Evolutionary conservation across 495 filamentous ascomycete genomes (phyloP), one percentile per base, ranked within the genome.

Genomic region (Penicillium psychrofluorescens): DNA sequence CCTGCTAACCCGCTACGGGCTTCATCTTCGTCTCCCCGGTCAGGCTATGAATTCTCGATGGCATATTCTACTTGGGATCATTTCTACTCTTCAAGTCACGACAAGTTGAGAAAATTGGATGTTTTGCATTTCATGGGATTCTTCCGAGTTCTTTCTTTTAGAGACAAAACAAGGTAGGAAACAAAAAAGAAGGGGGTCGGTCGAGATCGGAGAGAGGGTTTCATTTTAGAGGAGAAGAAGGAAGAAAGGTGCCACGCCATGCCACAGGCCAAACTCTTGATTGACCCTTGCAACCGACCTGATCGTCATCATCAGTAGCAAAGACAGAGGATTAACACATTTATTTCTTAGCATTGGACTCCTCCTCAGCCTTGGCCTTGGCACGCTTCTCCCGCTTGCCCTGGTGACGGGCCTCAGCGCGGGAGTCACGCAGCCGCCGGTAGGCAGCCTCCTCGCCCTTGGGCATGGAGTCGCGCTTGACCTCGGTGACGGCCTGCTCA

Each of bases 321-420:
- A 53, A 12, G 32, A 34, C 59, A 58, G 59, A 54, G 53, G 62
- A 62, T 65, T 56, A 54, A 44, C 63, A 70, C 67, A 70, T 74
- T 79, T 94, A 96, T 85, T 98, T 84, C 79, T 85, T 96, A 79
- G 83, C 81, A 58, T 82, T 81, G 66, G 78, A 77, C 48, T 83
- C 86, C 72, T 94, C 94, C 43, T 90, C 86, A 57, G 85, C 88
- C 86, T 95, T 95, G 47, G 82, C 85, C 81, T 84, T 85, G 44
- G 79, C 84, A 59, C 92, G 81, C 89, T 97, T 96, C 78, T 92
- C 90, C 65, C 90, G 83, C 59, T 77, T 75, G 61, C 92, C 92
- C 31, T 78, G 63, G 55, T 85, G 72, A 63, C 89, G 82, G 51
- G 86, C 86, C 60, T 95, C 88, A 61, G 81, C 83, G 69, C 91